Conservation (phyloP, 2,329 filamentous ascomycete species). For the Diplodia sapinea region DNA sequence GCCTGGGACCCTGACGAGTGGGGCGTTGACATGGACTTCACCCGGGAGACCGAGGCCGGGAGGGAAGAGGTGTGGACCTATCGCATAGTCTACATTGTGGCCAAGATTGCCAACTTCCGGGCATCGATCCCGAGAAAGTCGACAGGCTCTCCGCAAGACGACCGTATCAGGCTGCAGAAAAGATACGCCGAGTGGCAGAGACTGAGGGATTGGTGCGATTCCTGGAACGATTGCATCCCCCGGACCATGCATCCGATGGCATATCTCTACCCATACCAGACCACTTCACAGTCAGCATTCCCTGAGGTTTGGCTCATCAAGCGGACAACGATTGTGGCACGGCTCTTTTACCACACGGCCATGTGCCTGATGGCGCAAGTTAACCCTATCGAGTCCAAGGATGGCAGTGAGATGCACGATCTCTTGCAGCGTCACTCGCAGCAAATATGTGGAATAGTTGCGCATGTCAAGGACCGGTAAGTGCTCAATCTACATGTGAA, state of each 20-base stretch:
- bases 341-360: slow-evolving; percentile 87
- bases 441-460: slow-evolving; percentile 87
- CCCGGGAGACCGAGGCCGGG: slow-evolving; percentile 61
- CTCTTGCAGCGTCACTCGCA: slow-evolving; percentile 77
- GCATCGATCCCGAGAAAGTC: slow-evolving; percentile 69
- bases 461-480: slow-evolving; percentile 77
- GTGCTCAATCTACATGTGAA: slow-evolving; percentile 32
- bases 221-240: slow-evolving; percentile 80
- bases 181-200: slow-evolving; percentile 77
- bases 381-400: slow-evolving; percentile 70
- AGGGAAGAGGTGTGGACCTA: slow-evolving; percentile 87
- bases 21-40: slow-evolving; percentile 81
- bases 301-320: slow-evolving; percentile 91
- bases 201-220: slow-evolving; percentile 80
- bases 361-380: slow-evolving; percentile 80
- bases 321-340: slow-evolving; percentile 77
- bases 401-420: slow-evolving; percentile 70
- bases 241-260: slow-evolving; percentile 86
- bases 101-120: slow-evolving; percentile 85
- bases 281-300: slow-evolving; percentile 73
- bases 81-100: slow-evolving; percentile 85
- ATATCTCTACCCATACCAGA: slow-evolving; percentile 72
- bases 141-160: slow-evolving; percentile 61
- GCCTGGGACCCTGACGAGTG: slow-evolving; percentile 91
- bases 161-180: slow-evolving; percentile 68